phyloP scores from a whole-genome alignment of 2,329 filamentous ascomycete genomes.

The Cordyceps fumosorosea region DNA sequence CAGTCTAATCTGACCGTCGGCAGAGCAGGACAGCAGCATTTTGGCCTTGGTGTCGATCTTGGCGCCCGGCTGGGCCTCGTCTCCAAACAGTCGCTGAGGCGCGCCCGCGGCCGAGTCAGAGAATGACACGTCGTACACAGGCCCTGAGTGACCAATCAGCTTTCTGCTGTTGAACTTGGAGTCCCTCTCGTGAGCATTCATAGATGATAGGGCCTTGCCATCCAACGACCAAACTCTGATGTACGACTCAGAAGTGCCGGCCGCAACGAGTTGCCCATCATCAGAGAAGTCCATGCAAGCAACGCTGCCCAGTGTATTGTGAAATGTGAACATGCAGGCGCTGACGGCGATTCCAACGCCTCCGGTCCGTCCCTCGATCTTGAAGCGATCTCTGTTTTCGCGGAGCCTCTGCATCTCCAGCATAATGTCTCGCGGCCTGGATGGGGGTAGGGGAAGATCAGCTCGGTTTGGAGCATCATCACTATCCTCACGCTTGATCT shows the following conservation, averaged over 20 bases:
- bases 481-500: conserved; percentile 83
- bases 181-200: conserved; percentile 51
- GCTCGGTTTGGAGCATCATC: conserved; percentile 73
- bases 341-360: conserved; percentile 79
- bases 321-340: conserved; percentile 96
- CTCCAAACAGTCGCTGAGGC: conserved; percentile 43
- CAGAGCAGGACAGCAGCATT: conserved; percentile 79
- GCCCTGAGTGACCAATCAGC: conserved; percentile 83
- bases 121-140: conserved; percentile 85
- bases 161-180: conserved; percentile 57
- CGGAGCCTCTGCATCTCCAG: conserved; percentile 93
- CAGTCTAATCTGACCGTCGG: conserved; percentile 79
- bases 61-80: conserved; percentile 35
- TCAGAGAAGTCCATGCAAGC: conserved; percentile 95
- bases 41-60: conserved; percentile 53
- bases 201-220: conserved; percentile 70
- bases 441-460: conserved; percentile 80
- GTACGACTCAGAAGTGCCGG: conserved; percentile 88
- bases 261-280: conserved; percentile 79
- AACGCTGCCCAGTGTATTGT: conserved; percentile 87
- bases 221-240: conserved; percentile 92
- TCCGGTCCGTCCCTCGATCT: conserved; percentile 75
- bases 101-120: conserved; percentile 60
- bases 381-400: conserved; percentile 87
- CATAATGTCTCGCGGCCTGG: conserved; percentile 80